Conservation (phyloP, 805 yeast species). For the Metschnikowia corniflorae region DNA sequence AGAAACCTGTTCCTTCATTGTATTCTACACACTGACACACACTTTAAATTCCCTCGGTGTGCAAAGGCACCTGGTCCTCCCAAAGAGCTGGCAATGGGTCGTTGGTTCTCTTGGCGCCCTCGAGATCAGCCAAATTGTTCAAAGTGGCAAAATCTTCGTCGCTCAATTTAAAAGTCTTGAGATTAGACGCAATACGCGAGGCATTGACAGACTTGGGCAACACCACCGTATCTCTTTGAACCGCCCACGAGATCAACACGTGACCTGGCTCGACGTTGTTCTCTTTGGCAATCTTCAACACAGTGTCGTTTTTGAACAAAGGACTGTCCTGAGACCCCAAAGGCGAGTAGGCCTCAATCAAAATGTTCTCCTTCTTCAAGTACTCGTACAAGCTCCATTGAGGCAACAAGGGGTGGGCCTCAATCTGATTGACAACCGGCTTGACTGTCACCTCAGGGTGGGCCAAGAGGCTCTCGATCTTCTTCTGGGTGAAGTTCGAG, state of each 20-base stretch:
- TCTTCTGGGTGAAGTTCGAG: conserved; percentile 36
- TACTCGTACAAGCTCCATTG: conserved; percentile 40
- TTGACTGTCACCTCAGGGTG: conserved; percentile 22
- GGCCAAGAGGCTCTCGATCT: conserved; percentile 21
- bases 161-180: conserved; percentile 30
- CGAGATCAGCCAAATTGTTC: conserved; percentile 28
- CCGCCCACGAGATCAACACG: conserved; percentile 56
- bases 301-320: conserved; percentile 39
- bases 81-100: conserved; percentile 18
- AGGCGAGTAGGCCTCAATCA: conserved; percentile 57
- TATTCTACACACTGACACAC: too few species aligned
- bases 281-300: conserved; percentile 24
- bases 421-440: conserved; percentile 55
- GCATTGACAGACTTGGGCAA: conserved; percentile 25
- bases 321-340: conserved; percentile 68
- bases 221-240: conserved; percentile 52
- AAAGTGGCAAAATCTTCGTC: conserved; percentile 36
- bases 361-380: conserved; percentile 33
- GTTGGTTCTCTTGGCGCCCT: conserved; percentile 31
- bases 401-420: conserved; percentile 32
- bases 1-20: too few species aligned
- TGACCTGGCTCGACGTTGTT: conserved; percentile 45
- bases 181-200: conserved; percentile 34
- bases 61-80: conserved; percentile 4
- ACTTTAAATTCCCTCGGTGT: too few species aligned